Evolutionary conservation across 176 grass and related monocot species (phyloP).

Genomic region (Carex parvula): DNA sequence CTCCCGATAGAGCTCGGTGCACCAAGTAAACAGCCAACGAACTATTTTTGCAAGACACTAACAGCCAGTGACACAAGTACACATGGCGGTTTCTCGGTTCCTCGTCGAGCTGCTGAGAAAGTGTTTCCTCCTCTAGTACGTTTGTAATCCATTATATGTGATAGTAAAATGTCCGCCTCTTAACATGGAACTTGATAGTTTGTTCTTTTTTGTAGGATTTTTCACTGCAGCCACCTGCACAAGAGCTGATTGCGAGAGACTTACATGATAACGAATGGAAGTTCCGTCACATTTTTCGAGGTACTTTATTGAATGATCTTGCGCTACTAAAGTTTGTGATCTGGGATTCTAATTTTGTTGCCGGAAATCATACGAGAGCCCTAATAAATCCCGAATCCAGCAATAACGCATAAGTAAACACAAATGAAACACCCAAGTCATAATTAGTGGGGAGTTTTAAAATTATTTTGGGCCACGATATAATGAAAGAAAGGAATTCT

Average conservation of each 20-base stretch:
- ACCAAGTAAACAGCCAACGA: slow-evolving; percentile 83
- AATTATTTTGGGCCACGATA: neutral
- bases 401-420: neutral
- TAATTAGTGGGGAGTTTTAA: neutral
- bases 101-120: slow-evolving; percentile 91
- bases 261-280: slow-evolving; percentile 98
- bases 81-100: slow-evolving; percentile 96
- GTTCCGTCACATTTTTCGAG: slow-evolving; percentile 95
- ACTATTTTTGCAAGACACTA: slow-evolving; percentile 97
- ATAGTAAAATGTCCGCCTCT: neutral
- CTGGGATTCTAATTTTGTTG: neutral
- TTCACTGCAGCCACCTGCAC: slow-evolving; percentile 80
- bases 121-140: slow-evolving; percentile 87
- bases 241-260: slow-evolving; percentile 82
- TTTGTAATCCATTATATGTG: neutral
- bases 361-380: neutral
- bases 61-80: slow-evolving; percentile 98
- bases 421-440: slow-evolving; percentile 1
- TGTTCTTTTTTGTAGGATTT: slow-evolving; percentile 57
- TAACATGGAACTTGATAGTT: slow-evolving; percentile 22
- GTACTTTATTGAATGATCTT: slow-evolving; percentile 31
- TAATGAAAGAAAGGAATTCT: neutral
- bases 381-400: neutral
- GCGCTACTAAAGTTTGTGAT: neutral
- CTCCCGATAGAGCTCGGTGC: slow-evolving; percentile 73